Conservation (phyloP, 495 filamentous ascomycete genomes). For the Hyaloscypha variabilis region DNA sequence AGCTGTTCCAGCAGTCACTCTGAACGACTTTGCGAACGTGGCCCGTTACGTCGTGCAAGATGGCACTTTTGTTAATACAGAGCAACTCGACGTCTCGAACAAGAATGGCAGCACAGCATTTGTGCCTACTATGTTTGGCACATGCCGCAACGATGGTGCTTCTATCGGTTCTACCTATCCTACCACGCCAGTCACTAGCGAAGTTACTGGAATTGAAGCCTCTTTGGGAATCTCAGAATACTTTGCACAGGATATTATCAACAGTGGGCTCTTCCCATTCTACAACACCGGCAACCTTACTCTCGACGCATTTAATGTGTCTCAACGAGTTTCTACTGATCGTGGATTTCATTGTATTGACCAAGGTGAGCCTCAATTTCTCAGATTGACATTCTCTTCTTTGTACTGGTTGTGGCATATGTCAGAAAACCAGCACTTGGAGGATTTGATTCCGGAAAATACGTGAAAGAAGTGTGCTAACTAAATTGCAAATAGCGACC, state of each 20-base stretch:
- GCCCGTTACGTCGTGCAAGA: constrained; percentile 49
- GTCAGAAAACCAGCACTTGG: too few species aligned
- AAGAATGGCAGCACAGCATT: constrained; percentile 36
- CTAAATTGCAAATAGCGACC: too few species aligned
- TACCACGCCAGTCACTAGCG: constrained; percentile 34
- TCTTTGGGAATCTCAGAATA: constrained; percentile 38
- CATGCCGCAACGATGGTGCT: constrained; percentile 43
- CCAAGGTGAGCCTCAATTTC: too few species aligned
- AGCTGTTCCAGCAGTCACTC: constrained; percentile 34
- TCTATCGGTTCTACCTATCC: constrained; percentile 41
- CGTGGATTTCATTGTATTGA: constrained; percentile 47
- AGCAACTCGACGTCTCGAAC: constrained; percentile 39
- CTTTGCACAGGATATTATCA: constrained; percentile 42
- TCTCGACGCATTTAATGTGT: constrained; percentile 47
- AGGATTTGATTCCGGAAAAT: too few species aligned
- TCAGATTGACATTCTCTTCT: too few species aligned
- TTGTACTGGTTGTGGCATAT: too few species aligned
- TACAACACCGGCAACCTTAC: constrained; percentile 44
- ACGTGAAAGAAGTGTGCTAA: too few species aligned
- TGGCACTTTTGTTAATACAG: constrained; percentile 43
- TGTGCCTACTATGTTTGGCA: constrained; percentile 47
- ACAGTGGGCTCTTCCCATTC: constrained; percentile 43
- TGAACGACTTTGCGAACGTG: constrained; percentile 37
- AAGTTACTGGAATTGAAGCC: constrained; percentile 37
- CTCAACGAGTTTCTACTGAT: constrained; percentile 45